Percentiles rank a stretch among this genome's conserved stretches.
Evolutionary conservation across 2,329 filamentous ascomycete species (phyloP).

Genomic region (Aureobasidium sp.): DNA sequence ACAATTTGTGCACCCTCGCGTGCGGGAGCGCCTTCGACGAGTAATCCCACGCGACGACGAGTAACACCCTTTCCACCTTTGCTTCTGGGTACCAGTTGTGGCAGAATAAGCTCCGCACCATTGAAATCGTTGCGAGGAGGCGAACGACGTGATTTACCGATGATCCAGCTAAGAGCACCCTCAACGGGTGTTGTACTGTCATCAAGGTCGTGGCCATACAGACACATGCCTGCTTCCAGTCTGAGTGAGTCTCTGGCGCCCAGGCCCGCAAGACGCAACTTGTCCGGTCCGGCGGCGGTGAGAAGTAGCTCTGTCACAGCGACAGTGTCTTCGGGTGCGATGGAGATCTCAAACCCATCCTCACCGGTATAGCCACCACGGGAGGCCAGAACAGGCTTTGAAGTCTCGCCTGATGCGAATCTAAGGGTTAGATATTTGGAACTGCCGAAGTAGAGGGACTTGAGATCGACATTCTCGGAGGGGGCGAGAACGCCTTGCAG

Average conservation of each 20-base stretch:
- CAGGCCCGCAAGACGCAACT: slow-evolving; percentile 75
- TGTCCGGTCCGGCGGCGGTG: slow-evolving; percentile 47
- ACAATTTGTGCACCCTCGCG: slow-evolving; percentile 81
- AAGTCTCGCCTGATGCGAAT: slow-evolving; percentile 45
- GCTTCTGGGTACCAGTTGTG: slow-evolving; percentile 65
- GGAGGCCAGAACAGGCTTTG: slow-evolving; percentile 62
- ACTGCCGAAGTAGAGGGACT: slow-evolving; percentile 74
- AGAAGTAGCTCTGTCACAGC: slow-evolving; percentile 65
- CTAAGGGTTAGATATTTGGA: slow-evolving; percentile 60
- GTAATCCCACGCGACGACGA: slow-evolving; percentile 70
- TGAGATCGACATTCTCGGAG: slow-evolving; percentile 45
- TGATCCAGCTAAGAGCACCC: slow-evolving; percentile 67
- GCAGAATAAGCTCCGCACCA: slow-evolving; percentile 68
- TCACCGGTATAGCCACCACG: slow-evolving; percentile 95
- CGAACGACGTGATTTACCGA: slow-evolving; percentile 66
- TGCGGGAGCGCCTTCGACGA: slow-evolving; percentile 79
- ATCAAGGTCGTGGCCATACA: slow-evolving; percentile 98
- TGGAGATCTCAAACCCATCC: slow-evolving; percentile 94
- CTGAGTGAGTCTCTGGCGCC: slow-evolving; percentile 87
- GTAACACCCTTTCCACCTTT: slow-evolving; percentile 64
- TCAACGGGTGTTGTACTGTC: slow-evolving; percentile 66
- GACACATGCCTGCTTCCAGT: slow-evolving; percentile 94
- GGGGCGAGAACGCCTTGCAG: slow-evolving; percentile 57
- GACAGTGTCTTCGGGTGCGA: slow-evolving; percentile 59
- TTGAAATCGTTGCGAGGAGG: slow-evolving; percentile 61